Base-by-base conservation (phyloP, 805 yeast species). In the Yamadazyma laniorum region DNA sequence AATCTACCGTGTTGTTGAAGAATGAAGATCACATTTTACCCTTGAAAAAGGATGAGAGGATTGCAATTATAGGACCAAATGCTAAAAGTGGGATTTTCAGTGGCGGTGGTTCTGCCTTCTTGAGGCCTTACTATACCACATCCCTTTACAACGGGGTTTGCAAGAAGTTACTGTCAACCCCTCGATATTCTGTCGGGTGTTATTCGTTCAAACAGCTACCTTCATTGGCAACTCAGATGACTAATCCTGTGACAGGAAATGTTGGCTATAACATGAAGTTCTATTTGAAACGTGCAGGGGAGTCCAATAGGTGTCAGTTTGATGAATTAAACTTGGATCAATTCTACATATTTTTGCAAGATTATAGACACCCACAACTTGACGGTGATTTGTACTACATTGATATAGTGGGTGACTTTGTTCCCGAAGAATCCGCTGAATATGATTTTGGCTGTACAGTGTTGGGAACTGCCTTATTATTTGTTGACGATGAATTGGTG, bases 381-480 rank as follows among this genome's bases (percentile, higher is more conserved):
- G 42, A 46, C 29, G 31, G 41, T 12, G 44, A 55, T 33, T 45
- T 58, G 32, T 74, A 65, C 48, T 78, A 71, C 43, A 67, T 65
- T 12, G 72, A 63, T 27, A 52, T 77, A 37, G 68, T 59, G 35
- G 74, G 74, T 30, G 50, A 55, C 25, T 75, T 67, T 42, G 55
- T 47, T 6, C 75, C 82, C 2, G 77, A 72, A 18, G 68, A 61
- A 31, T 46, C 70, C 25, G 80, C 72, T 4, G 65, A 54, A 8
- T 79, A 72, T 49, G 71, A 67, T 39, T 70, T 80, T 48, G 82
- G 83, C 17, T 52, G 72, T 35, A 54, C 73, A 13, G 74, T 70
- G 15, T 49, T 62, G 38, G 85, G 85, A 15, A 75, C 82, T 22
- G 82, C 78, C 18, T 68, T 69, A 48, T 46, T 80, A 26, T 80